Evolutionary conservation across 2,329 filamentous ascomycete species (phyloP), one percentile per base, ranked within the genome.

Genomic region (Neonectria faginata): DNA sequence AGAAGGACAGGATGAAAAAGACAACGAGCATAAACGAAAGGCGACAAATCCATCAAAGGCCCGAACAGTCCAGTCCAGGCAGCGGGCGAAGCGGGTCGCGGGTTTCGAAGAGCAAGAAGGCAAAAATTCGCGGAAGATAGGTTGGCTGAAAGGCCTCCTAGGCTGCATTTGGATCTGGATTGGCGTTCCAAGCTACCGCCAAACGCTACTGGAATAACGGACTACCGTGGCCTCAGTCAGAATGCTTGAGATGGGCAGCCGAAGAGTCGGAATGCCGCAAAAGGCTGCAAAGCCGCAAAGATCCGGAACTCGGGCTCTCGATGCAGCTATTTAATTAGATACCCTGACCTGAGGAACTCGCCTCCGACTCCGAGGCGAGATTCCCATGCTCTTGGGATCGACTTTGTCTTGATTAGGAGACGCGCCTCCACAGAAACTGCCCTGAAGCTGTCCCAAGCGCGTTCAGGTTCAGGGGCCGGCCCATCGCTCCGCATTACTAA

Each of bases 31-130:
- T 54, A 51, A 29, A 57, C 42, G 62, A 42, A 22, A 22, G n/a
- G 25, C 22, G 47, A 39, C 22, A 11, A 50, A 36, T 42, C 57
- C 52, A 61, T 51, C 44, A 51, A 58, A 25, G 45, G 20, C 51
- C 36, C 47, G 29, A 33, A 22, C 53, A 41, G 27, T 12, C 51
- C 60, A 44, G 33, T 31, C 56, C 61, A 64, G 61, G 61, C 61
- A 64, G 61, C 55, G 41, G 29, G 52, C 39, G 41, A 42, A 47
- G 48, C 61, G 64, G 67, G 62, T 68, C 65, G 54, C 55, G 33
- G 60, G 60, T 59, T 53, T 50, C 47, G 31, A 29, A 29, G n/a
- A 51, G 29, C n/a, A 44, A 44, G 25, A 39, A 52, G 20, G 25
- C 20, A 18, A 53, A 62, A 45, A 61, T 57, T 39, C 10, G 33